A percentile compares a stretch with the other conserved stretches of the same genome.
These are phyloP conservation scores for Phytophthora crassamura DNA, from an alignment of 352 stramenopile genomes.

Conservation along the genomic window DNA sequence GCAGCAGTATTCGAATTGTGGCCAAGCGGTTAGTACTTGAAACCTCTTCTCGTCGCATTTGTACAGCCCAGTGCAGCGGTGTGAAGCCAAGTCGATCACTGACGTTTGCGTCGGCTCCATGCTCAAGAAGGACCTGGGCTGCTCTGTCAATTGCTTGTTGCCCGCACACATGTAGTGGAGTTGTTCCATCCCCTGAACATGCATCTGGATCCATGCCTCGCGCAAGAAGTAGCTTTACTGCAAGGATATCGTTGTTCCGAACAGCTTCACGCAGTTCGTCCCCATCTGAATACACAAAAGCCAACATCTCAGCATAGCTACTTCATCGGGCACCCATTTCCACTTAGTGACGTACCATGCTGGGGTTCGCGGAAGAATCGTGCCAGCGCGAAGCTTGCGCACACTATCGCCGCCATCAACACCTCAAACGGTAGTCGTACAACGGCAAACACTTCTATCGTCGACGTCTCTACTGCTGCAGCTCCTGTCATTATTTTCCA, in stretches of 20 bases:
- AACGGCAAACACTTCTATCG: conserved; percentile 25
- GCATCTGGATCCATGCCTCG: conserved; percentile 64
- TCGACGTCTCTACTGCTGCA: neutral
- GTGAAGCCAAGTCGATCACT: conserved; percentile 73
- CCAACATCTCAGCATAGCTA: too few species aligned
- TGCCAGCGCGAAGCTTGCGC: conserved; percentile 60
- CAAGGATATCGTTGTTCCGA: conserved; percentile 74
- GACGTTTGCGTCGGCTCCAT: conserved; percentile 69
- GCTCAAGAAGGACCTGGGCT: conserved; percentile 65
- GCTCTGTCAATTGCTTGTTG: conserved; percentile 74
- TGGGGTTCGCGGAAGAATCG: conserved; percentile 76
- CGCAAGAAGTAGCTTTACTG: conserved; percentile 63
- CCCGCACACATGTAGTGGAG: conserved; percentile 78
- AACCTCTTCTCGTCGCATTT: conserved; percentile 80
- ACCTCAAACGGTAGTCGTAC: conserved; percentile 56
- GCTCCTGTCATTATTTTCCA: conserved; percentile 28
- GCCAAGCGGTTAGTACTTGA: conserved; percentile 68
- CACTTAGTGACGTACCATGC: conserved; percentile 50
- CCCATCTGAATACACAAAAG: conserved; percentile 48
- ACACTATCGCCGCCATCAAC: conserved; percentile 53
- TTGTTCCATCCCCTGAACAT: conserved; percentile 65
- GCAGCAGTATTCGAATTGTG: conserved; percentile 72
- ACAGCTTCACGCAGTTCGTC: conserved; percentile 79
- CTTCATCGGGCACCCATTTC: too few species aligned
- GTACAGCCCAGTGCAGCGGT: conserved; percentile 83